Conservation (phyloP, 768 basidiomycete genomes). For the Suillus hirtellus region DNA sequence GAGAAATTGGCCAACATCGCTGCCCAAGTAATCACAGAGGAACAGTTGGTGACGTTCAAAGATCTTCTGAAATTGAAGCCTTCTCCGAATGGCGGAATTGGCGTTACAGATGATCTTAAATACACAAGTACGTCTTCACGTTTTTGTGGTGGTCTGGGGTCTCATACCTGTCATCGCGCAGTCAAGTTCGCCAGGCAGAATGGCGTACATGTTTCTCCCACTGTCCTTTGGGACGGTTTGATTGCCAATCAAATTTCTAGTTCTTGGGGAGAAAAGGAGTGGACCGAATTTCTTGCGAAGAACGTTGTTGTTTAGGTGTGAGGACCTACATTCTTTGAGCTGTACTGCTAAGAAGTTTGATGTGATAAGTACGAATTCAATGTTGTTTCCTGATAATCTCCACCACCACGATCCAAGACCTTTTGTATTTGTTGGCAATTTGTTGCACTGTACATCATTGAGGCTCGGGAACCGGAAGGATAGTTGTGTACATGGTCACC, state of each 20-base stretch:
- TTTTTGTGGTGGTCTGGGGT: not conserved
- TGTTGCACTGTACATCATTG: too few species aligned
- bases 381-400: not conserved
- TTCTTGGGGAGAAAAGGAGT: conserved; percentile 80
- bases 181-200: conserved; percentile 94
- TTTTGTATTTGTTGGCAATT: too few species aligned
- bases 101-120: conserved; percentile 83
- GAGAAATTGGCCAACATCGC: conserved; percentile 69
- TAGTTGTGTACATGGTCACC: too few species aligned
- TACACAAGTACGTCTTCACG: conserved; percentile 65
- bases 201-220: conserved; percentile 88
- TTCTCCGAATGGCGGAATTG: conserved; percentile 76
- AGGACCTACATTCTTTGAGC: not conserved
- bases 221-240: conserved; percentile 75
- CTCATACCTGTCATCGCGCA: conserved; percentile 29
- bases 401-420: too few species aligned
- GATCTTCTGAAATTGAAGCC: conserved; percentile 64
- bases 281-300: conserved; percentile 69
- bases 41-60: conserved; percentile 52
- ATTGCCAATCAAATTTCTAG: conserved; percentile 74
- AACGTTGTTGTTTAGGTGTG: conserved; percentile 48
- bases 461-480: too few species aligned
- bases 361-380: not conserved
- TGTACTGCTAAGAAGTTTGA: not conserved
- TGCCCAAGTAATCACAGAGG: conserved; percentile 48